A percentile compares a stretch with the other conserved stretches of the same genome.
These are phyloP conservation scores for Tylopilus felleus DNA, from an alignment of 768 basidiomycete species.

Conservation along the genomic window DNA sequence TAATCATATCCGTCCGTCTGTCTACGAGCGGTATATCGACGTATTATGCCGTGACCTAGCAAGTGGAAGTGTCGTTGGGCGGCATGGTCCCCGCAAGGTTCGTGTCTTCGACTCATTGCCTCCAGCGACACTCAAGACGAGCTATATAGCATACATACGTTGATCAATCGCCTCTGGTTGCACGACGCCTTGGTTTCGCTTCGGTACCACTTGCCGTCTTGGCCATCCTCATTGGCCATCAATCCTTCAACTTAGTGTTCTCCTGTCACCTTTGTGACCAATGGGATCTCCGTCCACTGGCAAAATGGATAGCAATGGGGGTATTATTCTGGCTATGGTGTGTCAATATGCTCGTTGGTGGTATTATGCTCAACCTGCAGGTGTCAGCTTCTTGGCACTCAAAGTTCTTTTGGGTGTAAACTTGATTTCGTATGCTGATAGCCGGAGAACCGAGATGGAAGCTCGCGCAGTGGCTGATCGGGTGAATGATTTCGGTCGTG, in stretches of 20 bases:
- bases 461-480: conserved; percentile 67
- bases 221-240: conserved; percentile 69
- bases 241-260: conserved; percentile 63
- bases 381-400: conserved; percentile 69
- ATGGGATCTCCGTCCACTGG: conserved; percentile 43
- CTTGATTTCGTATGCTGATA: conserved; percentile 78
- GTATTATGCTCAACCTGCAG: background rate
- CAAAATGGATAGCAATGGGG: conserved; percentile 64
- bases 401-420: conserved; percentile 93
- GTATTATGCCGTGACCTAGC: conserved; percentile 93
- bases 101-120: background rate
- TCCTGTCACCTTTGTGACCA: conserved; percentile 35
- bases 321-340: conserved; percentile 84
- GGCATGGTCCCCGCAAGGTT: conserved; percentile 71
- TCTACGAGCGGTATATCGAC: conserved; percentile 94
- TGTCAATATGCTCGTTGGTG: conserved; percentile 32
- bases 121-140: conserved; percentile 3
- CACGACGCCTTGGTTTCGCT: conserved; percentile 91
- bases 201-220: conserved; percentile 88
- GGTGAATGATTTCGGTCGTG: conserved; percentile 85
- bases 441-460: conserved; percentile 74
- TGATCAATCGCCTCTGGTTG: conserved; percentile 93
- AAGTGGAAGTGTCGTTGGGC: conserved; percentile 67
- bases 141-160: conserved; percentile 73
- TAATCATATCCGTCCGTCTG: conserved; percentile 93